A percentile compares a stretch with the other conserved stretches of the same genome.
Conservation (phyloP, 129 eudicot species). For the Chrysanthemum makinoi region DNA sequence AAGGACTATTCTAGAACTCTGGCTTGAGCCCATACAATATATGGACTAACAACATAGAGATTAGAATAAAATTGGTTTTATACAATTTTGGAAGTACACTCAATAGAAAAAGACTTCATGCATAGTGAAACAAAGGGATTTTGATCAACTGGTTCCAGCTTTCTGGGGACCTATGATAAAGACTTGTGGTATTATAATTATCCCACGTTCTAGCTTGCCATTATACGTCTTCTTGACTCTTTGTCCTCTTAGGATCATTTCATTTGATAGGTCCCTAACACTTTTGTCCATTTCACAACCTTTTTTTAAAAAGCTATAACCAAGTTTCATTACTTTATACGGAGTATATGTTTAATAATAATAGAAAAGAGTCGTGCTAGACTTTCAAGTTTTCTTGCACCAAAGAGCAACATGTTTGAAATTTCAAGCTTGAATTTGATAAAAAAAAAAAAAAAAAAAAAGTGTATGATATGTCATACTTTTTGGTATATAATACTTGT, state of each 20-base stretch:
- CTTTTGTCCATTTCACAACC: slow-evolving; percentile 15
- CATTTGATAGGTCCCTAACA: slow-evolving; percentile 15
- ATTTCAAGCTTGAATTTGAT: no score
- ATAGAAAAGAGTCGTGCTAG: no score
- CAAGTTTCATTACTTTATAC: background rate
- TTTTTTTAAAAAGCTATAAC: background rate
- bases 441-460: no score
- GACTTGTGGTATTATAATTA: background rate
- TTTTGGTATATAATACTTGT: no score
- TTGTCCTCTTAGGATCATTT: slow-evolving; percentile 17
- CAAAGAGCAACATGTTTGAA: no score
- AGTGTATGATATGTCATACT: no score
- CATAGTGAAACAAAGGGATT: background rate
- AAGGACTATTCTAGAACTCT: no score
- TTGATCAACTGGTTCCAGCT: slow-evolving; percentile 11
- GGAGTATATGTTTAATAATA: background rate
- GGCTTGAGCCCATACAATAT: no score
- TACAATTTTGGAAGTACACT: no score
- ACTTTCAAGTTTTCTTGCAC: no score
- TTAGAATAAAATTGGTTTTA: no score
- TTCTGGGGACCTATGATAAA: slow-evolving; percentile 19
- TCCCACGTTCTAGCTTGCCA: slow-evolving; percentile 18
- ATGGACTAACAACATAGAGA: no score
- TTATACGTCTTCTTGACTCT: slow-evolving; percentile 11
- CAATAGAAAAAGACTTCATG: background rate